Conservation (phyloP, 2,329 filamentous ascomycete genomes). For the Nemania sp. region DNA sequence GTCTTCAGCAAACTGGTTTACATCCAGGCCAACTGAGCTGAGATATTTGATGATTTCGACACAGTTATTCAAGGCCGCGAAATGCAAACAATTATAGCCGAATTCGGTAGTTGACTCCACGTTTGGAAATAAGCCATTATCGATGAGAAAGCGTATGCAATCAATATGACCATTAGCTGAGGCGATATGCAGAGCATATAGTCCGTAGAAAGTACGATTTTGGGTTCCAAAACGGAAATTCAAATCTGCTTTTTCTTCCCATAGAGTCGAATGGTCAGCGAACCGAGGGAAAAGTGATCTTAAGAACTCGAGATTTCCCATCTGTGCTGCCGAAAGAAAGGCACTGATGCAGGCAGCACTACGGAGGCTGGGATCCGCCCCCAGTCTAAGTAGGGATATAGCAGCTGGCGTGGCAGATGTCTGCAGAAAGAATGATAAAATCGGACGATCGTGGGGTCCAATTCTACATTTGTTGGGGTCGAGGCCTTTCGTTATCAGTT, state of each 20-base stretch:
- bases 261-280: not conserved
- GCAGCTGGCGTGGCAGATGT: not conserved
- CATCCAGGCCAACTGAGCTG: not conserved
- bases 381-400: constrained; percentile 6
- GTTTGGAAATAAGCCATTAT: not conserved
- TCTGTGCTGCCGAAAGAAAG: not conserved
- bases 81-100: constrained; percentile 8
- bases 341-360: not conserved
- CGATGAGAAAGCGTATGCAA: constrained; percentile 2
- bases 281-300: not conserved
- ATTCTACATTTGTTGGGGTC: not conserved
- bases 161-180: fast-evolving
- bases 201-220: fast-evolving
- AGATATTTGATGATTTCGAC: not conserved
- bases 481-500: not conserved
- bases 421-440: not conserved
- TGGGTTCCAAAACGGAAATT: fast-evolving
- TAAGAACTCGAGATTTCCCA: not conserved
- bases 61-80: not conserved
- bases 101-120: not conserved
- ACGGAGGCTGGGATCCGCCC: not conserved
- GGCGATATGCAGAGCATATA: constrained; percentile 3
- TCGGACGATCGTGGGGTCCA: not conserved
- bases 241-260: not conserved
- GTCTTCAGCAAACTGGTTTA: constrained; percentile 6